Percentiles rank a stretch among this genome's conserved stretches.
These are phyloP conservation scores for Alternaria gansuensis DNA, from an alignment of 2,329 filamentous ascomycete genomes.

Conservation along the genomic window DNA sequence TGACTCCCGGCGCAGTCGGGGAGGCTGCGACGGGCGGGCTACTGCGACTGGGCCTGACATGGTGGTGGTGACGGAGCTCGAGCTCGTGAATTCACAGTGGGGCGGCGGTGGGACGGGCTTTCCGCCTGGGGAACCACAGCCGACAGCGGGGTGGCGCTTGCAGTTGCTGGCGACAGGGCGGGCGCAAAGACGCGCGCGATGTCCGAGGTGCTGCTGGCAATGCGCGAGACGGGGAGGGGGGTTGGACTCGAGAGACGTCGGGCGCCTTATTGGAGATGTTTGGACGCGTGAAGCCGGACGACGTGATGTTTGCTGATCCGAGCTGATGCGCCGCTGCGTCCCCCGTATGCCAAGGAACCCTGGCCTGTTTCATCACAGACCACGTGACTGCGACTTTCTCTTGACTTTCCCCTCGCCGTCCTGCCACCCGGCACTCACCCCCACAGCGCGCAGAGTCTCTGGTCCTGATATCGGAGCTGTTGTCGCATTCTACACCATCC, in stretches of 20 bases:
- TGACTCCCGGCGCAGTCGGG: conserved; percentile 56
- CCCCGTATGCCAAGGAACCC: conserved; percentile 21
- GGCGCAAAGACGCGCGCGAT: conserved; percentile 29
- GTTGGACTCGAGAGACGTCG: conserved; percentile 4
- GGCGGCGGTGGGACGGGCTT: conserved; percentile 26
- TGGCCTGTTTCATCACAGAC: conserved; percentile 15
- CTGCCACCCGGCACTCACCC: too few relatives aligned
- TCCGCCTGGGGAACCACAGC: conserved; percentile 26
- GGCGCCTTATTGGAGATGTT: conserved; percentile 5
- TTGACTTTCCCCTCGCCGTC: not conserved
- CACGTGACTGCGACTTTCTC: conserved; percentile 15
- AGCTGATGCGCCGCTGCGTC: conserved; percentile 18
- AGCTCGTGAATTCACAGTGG: conserved; percentile 25
- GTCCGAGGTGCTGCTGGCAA: conserved; percentile 14
- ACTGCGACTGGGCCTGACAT: conserved; percentile 49
- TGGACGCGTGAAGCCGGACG: conserved; percentile 20
- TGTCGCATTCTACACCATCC: too few relatives aligned
- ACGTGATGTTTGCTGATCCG: conserved; percentile 29
- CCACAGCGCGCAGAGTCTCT: too few relatives aligned
- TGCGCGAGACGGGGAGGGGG: conserved; percentile 5
- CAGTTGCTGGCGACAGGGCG: conserved; percentile 15
- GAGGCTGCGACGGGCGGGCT: conserved; percentile 52
- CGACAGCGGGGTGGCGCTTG: conserved; percentile 19
- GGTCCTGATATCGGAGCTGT: too few relatives aligned
- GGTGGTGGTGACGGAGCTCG: conserved; percentile 22